Conservation (phyloP, 805 yeast genomes). For the Teunomyces atbi region DNA sequence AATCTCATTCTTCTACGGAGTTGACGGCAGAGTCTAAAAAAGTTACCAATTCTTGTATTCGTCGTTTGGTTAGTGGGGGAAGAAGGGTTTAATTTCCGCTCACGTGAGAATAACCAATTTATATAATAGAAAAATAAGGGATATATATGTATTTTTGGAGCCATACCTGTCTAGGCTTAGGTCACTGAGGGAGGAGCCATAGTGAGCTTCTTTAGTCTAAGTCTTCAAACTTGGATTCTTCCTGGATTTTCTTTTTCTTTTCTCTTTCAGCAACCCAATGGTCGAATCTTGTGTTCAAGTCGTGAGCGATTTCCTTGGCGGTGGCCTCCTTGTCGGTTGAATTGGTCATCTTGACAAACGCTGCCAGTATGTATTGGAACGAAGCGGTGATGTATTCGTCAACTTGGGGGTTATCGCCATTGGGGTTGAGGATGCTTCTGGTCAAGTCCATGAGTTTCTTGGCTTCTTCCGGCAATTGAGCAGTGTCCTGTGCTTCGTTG, state of each 20-base stretch:
- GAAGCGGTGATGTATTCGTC: conserved; percentile 27
- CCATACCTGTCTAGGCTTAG: too few relatives aligned
- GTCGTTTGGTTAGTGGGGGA: neutral
- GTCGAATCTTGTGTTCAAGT: conserved; percentile 26
- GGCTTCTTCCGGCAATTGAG: conserved; percentile 9
- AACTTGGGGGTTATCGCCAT: conserved; percentile 26
- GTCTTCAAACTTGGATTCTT: conserved; percentile 5
- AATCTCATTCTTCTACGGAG: neutral
- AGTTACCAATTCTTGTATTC: neutral
- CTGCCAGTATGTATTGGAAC: conserved; percentile 24
- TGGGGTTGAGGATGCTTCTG: conserved; percentile 24
- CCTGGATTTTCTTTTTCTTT: conserved; percentile 9
- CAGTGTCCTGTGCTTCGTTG: neutral
- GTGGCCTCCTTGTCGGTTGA: conserved; percentile 33
- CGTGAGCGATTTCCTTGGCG: conserved; percentile 35
- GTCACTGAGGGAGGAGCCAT: too few relatives aligned
- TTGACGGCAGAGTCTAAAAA: neutral
- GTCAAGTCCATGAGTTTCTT: conserved; percentile 11
- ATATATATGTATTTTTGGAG: too few relatives aligned
- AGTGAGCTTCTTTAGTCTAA: neutral
- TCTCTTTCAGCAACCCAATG: conserved; percentile 24
- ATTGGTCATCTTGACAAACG: conserved; percentile 27
- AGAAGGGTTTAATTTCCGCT: neutral
- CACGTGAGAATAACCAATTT: neutral
- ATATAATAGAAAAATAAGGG: too few relatives aligned